Conservation (phyloP, 805 yeast genomes). For the Nakazawaea anatomiae region DNA sequence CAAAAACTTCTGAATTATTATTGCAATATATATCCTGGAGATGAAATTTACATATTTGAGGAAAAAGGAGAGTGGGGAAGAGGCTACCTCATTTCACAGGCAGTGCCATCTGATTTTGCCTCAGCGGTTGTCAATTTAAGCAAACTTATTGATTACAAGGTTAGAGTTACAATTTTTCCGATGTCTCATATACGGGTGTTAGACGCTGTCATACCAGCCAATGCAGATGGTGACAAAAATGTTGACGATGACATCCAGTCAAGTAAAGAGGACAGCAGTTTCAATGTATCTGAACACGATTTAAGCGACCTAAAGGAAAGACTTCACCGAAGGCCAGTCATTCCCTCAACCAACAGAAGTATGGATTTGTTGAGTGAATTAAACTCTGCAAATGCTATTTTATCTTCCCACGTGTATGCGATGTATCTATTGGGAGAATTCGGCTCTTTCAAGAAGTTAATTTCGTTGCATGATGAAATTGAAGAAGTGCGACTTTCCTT, state of each 20-base stretch:
- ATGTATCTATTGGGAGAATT: conserved; percentile 69
- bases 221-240: conserved; percentile 8
- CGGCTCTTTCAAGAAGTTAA: conserved; percentile 51
- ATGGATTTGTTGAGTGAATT: conserved; percentile 49
- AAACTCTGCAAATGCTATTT: conserved; percentile 46
- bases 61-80: conserved; percentile 66
- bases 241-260: conserved; percentile 4
- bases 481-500: conserved; percentile 55
- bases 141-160: conserved; percentile 51
- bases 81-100: conserved; percentile 65
- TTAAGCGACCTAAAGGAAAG: not conserved
- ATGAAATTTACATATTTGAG: conserved; percentile 72
- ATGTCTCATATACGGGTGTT: conserved; percentile 42
- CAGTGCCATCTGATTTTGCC: conserved; percentile 63
- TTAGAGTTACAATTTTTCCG: conserved; percentile 58
- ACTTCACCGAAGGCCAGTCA: conserved; percentile 35
- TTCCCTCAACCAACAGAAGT: conserved; percentile 47
- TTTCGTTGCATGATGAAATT: conserved; percentile 45
- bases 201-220: conserved; percentile 34
- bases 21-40: conserved; percentile 65
- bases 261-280: too few relatives aligned
- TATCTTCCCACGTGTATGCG: conserved; percentile 61
- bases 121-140: conserved; percentile 57
- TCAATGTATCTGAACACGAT: not conserved
- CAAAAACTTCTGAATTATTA: conserved; percentile 28